phyloP scores from a whole-genome alignment of 2,329 filamentous ascomycete genomes.

The Fonsecaea pedrosoi region DNA sequence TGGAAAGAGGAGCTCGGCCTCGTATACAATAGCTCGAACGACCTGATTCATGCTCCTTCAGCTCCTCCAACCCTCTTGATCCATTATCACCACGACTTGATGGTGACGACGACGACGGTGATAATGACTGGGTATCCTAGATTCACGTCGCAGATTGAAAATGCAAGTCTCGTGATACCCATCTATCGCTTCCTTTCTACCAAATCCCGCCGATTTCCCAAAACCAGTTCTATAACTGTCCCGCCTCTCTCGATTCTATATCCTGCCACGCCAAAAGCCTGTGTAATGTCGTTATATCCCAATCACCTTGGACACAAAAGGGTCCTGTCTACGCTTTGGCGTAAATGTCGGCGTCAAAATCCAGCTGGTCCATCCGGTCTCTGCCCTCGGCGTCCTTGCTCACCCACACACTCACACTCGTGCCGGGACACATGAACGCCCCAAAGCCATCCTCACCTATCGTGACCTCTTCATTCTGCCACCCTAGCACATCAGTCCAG shows the following conservation, averaged over 20 bases:
- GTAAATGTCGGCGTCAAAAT: slow-evolving; percentile 44
- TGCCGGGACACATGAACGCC: slow-evolving; percentile 59
- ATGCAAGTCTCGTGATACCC: not conserved
- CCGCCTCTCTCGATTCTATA: not conserved
- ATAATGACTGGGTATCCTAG: no score
- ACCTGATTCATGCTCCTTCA: no score
- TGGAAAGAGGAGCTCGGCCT: no score
- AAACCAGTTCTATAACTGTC: not conserved
- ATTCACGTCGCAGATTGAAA: no score
- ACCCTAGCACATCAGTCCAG: slow-evolving; percentile 68
- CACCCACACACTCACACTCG: slow-evolving; percentile 68
- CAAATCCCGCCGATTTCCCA: not conserved
- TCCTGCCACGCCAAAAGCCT: not conserved
- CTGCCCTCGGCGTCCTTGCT: slow-evolving; percentile 61
- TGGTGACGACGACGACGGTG: no score
- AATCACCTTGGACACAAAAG: no score
- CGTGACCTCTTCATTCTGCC: slow-evolving; percentile 60
- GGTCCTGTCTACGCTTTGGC: slow-evolving; percentile 14
- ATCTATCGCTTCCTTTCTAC: not conserved
- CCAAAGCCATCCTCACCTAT: slow-evolving; percentile 68
- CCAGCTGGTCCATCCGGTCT: slow-evolving; percentile 52
- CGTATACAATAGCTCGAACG: no score
- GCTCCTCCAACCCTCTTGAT: no score
- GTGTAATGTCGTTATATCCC: not conserved
- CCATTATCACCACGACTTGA: no score